Base-by-base conservation (phyloP, 2,329 filamentous ascomycete species). In the Botrytis galanthina region DNA sequence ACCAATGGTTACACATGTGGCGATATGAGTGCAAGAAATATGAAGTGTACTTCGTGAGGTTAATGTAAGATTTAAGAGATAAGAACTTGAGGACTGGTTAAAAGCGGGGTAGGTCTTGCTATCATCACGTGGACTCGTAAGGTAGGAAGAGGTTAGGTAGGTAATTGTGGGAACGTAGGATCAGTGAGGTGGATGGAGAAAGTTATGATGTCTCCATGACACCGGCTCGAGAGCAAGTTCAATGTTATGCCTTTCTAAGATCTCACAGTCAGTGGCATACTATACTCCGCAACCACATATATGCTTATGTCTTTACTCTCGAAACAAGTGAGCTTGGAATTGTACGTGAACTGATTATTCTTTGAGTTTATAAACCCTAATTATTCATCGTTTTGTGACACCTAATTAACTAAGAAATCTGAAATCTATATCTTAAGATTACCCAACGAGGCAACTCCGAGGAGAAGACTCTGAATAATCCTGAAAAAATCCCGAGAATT, bases 81-180 rank as follows among this genome's bases (percentile, higher is more conserved):
- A 63, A 63, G 61, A 16, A 32, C n/a, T 64, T 32, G n/a, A 20
- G 42, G 61, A 32, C 39, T 32, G 18, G 39, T 35, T 61, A 14
- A 35, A 35, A 61, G 59, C n/a, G 39, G 61, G 61, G 39, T 64
- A 32, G n/a, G 26, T 14, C 20, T 44, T 12, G 4, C 16, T 64
- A 46, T 64, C 39, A 64, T 64, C 61, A 64, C 61, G 61, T 64
- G n/a, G n/a, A n/a, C n/a, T n/a, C n/a, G 61, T 44, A 46, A 20
- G 12, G 48, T 2, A 14, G 20, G n/a, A 42, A 22, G 22, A 35
- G 37, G 35, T 16, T 10, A 26, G 57, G 20, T 60, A 26, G 57
- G 20, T 60, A 26, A 26, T 22, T 37, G 26, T 60, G 29, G 14
- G 29, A 59, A 20, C 32, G 57, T 22, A 26, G 59, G 18, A 54